Conservation (phyloP, 495 filamentous ascomycete species). For the Cladorrhinum samala region DNA sequence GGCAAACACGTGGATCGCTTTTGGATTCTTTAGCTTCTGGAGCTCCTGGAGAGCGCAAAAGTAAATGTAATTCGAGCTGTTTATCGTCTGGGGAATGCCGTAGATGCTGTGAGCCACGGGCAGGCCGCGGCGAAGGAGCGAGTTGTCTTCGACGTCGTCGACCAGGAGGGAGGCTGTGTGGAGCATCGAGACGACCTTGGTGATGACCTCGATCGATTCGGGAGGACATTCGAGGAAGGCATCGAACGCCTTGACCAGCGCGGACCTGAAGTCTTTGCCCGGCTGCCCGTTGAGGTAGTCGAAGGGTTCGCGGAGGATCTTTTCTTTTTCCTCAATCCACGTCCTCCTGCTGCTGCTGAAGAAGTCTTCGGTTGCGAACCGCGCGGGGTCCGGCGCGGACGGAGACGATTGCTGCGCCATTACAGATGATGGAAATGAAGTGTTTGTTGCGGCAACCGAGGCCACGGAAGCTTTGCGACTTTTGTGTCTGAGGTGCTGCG, state of each 20-base stretch:
- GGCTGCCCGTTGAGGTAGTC: constrained; percentile 82
- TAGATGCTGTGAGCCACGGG: constrained; percentile 95
- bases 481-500: constrained; percentile 23
- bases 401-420: constrained; percentile 29
- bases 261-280: constrained; percentile 84
- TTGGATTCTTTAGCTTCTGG: constrained; percentile 65
- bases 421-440: constrained; percentile 22
- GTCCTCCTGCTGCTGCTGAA: constrained; percentile 33
- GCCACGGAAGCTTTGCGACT: constrained; percentile 31
- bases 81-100: constrained; percentile 93
- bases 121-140: constrained; percentile 74
- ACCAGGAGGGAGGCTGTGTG: constrained; percentile 90
- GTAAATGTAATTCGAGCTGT: constrained; percentile 95
- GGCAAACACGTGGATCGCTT: constrained; percentile 69
- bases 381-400: constrained; percentile 36
- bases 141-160: constrained; percentile 87
- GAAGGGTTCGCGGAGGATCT: constrained; percentile 76
- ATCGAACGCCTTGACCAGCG: constrained; percentile 87
- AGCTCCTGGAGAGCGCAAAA: constrained; percentile 83
- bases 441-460: constrained; percentile 17
- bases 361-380: constrained; percentile 43
- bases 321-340: constrained; percentile 68
- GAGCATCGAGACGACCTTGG: constrained; percentile 83
- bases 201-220: constrained; percentile 73
- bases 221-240: constrained; percentile 79